These are phyloP conservation scores for Neurospora sp. DNA, from an alignment of 2,329 filamentous ascomycete genomes.

Conservation along the genomic window DNA sequence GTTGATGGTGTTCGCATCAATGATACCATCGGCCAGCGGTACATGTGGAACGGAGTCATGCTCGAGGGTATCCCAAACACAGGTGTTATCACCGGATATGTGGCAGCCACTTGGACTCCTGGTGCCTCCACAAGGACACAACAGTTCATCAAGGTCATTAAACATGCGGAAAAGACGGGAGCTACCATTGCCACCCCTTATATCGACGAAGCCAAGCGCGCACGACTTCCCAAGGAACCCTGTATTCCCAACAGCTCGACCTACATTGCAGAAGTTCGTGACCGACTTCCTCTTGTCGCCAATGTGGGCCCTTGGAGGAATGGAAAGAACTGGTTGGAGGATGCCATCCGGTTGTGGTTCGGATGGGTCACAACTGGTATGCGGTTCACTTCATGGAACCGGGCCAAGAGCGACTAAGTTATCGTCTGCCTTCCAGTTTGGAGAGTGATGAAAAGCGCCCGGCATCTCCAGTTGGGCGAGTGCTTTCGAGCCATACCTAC, in stretches of 20 bases:
- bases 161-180: slow-evolving; percentile 31
- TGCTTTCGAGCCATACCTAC: background rate
- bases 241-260: slow-evolving; percentile 17
- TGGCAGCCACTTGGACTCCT: slow-evolving; percentile 57
- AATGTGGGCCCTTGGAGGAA: slow-evolving; percentile 20
- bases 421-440: too few species aligned
- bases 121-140: slow-evolving; percentile 47
- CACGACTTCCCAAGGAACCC: slow-evolving; percentile 12
- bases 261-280: slow-evolving; percentile 17
- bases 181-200: slow-evolving; percentile 16
- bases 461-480: background rate
- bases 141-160: slow-evolving; percentile 39
- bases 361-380: slow-evolving; percentile 13
- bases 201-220: slow-evolving; percentile 12
- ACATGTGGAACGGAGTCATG: slow-evolving; percentile 56
- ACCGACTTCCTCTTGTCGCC: slow-evolving; percentile 18
- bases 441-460: background rate
- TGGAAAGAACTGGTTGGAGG: slow-evolving; percentile 17
- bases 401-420: slow-evolving; percentile 9
- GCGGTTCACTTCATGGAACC: slow-evolving; percentile 7
- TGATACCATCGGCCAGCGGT: slow-evolving; percentile 33
- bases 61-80: slow-evolving; percentile 57
- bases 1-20: slow-evolving; percentile 45
- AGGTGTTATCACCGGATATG: slow-evolving; percentile 53
- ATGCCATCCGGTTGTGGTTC: slow-evolving; percentile 14